A percentile compares a stretch with the other conserved stretches of the same genome.
Conservation (phyloP, 2,329 filamentous ascomycete species). For the Fusarium circinatum region DNA sequence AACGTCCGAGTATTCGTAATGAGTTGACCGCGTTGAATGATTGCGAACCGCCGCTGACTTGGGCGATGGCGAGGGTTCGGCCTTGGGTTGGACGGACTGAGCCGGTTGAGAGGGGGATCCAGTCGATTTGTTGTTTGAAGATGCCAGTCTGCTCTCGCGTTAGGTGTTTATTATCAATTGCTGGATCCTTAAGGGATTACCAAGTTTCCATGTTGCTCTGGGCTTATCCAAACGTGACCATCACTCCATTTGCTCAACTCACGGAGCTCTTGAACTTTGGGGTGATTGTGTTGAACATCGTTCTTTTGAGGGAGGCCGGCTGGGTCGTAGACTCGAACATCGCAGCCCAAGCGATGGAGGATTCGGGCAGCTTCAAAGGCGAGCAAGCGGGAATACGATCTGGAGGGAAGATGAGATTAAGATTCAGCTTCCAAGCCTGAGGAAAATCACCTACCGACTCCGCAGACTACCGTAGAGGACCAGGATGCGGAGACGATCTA, state of each 20-base stretch:
- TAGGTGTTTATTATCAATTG: rapidly evolving
- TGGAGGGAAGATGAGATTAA: rapidly evolving
- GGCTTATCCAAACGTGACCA: neutral
- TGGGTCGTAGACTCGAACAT: neutral
- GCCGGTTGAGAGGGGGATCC: neutral
- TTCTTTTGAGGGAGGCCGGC: neutral
- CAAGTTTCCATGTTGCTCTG: neutral
- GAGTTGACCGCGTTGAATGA: neutral
- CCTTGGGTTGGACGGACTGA: neutral
- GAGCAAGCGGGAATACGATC: neutral
- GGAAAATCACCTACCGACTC: neutral
- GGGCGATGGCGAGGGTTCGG: neutral
- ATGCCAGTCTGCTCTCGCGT: neutral
- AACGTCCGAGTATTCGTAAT: rapidly evolving
- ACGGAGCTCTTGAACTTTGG: neutral
- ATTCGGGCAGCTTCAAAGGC: neutral
- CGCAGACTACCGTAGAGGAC: neutral
- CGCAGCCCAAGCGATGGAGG: neutral
- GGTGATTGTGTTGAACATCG: neutral
- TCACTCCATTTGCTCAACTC: neutral
- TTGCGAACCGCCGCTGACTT: neutral
- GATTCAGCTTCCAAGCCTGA: rapidly evolving
- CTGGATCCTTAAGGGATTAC: neutral
- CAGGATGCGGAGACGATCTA: neutral
- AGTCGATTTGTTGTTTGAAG: conserved; percentile 7